Evolutionary conservation across 2,329 filamentous ascomycete species (phyloP), one percentile per base, ranked within the genome.

Genomic region (Diaporthe caulivora): DNA sequence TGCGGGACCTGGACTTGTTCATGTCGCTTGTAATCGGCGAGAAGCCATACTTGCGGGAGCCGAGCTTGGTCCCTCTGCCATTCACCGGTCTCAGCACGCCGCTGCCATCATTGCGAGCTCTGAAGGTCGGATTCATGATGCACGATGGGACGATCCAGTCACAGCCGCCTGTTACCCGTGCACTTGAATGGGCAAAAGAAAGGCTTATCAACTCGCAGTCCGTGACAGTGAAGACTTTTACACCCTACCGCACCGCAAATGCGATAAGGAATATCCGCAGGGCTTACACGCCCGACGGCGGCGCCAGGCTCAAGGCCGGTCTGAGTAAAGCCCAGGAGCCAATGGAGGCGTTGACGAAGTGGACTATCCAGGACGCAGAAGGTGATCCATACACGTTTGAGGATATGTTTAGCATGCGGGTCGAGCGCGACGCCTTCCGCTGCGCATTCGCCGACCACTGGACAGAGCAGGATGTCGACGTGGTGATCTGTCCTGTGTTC

Each of bases 201-300:
- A 76, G 79, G 15, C 77, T 79, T 6, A 76, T 76, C 2, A 68
- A 75, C 8, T 60, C 76, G 1, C 69, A 64, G 0, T 11, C 74
- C 0, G 51, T 85, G 11, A 77, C 82, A 42, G 57, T 85, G 13
- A 85, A 83, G 70, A 37, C 75, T 0, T 86, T 85, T 73, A 77
- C 71, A 2, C 80, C 82, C 0, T 80, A 78, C n/a, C 78, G 79
- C 3, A 77, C 78, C 0, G 76, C 78, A 31, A 76, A 83, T 24
- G 80, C 80, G 0, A 80, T 78, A 74, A 44, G 53, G 0, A 80
- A 76, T 76, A 83, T 86, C 75, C 75, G 80, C 62, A 75, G 75
- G 4, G 82, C 86, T 17, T 88, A 88, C 80, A 88, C 84, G 78
- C 86, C 87, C 0, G 86, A 87, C 34, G 84, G 83, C 18, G 85